A percentile compares a stretch with the other conserved stretches of the same genome.
Evolutionary conservation across 2,329 filamentous ascomycete genomes (phyloP).

Genomic region (Ascochyta koolunga): DNA sequence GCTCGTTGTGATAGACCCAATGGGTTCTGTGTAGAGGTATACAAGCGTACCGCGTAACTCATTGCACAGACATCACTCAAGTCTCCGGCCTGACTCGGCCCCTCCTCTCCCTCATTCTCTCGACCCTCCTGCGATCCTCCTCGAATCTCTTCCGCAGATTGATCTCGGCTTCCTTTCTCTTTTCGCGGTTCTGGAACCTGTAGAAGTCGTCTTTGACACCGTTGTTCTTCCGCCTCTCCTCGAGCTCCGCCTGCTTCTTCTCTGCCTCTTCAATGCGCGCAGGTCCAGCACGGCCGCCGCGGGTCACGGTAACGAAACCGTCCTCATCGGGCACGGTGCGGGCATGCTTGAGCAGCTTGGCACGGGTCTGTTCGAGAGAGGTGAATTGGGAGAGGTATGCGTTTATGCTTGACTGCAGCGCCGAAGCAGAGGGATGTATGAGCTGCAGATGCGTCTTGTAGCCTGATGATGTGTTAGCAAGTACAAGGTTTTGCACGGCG

Average conservation of each 20-base stretch:
- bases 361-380: constrained; percentile 69
- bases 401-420: constrained; percentile 77
- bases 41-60: no score
- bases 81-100: constrained; percentile 38
- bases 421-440: constrained; percentile 69
- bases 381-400: constrained; percentile 83
- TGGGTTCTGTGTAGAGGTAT: no score
- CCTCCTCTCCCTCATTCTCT: constrained; percentile 71
- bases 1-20: no score
- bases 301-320: constrained; percentile 90
- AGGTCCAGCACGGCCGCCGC: constrained; percentile 73
- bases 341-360: constrained; percentile 65
- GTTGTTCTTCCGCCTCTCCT: constrained; percentile 63
- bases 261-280: constrained; percentile 72
- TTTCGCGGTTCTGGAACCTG: constrained; percentile 81
- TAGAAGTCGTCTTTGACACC: constrained; percentile 73
- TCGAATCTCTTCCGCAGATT: constrained; percentile 75
- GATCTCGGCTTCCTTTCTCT: constrained; percentile 75
- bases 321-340: constrained; percentile 89
- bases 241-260: constrained; percentile 62
- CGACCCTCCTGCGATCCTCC: constrained; percentile 74
- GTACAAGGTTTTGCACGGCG: constrained; percentile 14
- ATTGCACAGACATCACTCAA: constrained; percentile 10
- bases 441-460: constrained; percentile 71
- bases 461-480: constrained; percentile 48